Conservation (phyloP, 2,329 filamentous ascomycete genomes). For the Aureobasidium sp. region DNA sequence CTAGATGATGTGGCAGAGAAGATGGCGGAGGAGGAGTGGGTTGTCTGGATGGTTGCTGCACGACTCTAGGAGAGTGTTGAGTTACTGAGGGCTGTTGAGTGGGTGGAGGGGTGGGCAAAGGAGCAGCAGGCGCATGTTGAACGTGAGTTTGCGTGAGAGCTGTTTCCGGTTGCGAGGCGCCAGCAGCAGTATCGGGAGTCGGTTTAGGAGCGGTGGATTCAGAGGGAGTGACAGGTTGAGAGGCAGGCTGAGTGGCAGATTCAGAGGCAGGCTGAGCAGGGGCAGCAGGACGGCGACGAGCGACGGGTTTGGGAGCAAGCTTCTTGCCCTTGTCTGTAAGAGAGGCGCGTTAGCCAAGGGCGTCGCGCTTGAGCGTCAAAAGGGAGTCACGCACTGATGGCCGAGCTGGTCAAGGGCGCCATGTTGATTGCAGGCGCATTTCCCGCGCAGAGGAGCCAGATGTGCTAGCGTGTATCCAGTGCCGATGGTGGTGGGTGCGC, state of each 20-base stretch:
- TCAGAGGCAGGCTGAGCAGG: neutral
- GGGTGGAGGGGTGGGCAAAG: constrained; percentile 11
- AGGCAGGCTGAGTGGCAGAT: neutral
- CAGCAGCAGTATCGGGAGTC: neutral
- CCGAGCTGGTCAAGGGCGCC: constrained; percentile 47
- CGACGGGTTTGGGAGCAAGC: constrained; percentile 42
- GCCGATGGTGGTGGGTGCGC: neutral
- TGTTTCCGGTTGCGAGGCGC: neutral
- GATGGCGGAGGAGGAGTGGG: neutral
- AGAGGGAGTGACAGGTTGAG: neutral
- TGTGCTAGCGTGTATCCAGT: neutral
- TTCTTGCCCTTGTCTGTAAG: constrained; percentile 38
- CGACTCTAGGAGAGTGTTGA: neutral
- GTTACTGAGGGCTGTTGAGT: neutral
- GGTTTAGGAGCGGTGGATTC: constrained; percentile 17
- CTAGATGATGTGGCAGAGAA: neutral
- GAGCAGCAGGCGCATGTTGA: neutral
- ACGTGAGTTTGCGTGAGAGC: neutral
- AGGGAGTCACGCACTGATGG: constrained; percentile 39
- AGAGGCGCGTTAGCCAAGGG: constrained; percentile 18
- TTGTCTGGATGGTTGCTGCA: neutral
- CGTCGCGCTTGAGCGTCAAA: constrained; percentile 18
- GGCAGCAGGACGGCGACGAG: constrained; percentile 34
- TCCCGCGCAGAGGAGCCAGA: neutral
- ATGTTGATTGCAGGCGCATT: constrained; percentile 23